Conservation (phyloP, 169 alveolate species). For the Neospora caninum region DNA sequence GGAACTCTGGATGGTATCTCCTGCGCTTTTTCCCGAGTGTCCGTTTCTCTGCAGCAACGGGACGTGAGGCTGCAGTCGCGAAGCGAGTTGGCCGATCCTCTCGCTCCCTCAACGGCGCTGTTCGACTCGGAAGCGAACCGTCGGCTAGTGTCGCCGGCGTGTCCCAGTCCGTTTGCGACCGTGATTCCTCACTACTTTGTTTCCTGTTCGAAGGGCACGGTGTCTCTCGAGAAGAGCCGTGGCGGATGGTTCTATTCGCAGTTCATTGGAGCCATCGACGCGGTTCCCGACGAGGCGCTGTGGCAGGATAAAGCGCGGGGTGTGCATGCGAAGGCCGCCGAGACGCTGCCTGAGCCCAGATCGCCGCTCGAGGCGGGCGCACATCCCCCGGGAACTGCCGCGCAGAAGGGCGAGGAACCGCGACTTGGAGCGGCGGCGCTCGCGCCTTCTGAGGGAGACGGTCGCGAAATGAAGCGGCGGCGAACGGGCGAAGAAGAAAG, state of each 20-base stretch:
- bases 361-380: too few species aligned
- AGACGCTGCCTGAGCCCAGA: background rate
- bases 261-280: background rate
- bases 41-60: background rate
- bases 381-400: too few species aligned
- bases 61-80: background rate
- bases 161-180: constrained; percentile 10
- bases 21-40: background rate
- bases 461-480: too few species aligned
- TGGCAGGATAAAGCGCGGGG: background rate
- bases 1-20: too few species aligned
- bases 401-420: too few species aligned
- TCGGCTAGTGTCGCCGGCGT: background rate
- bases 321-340: background rate
- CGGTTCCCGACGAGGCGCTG: background rate
- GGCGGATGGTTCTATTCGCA: constrained; percentile 13
- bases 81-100: constrained; percentile 3
- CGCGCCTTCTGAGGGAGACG: background rate
- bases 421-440: background rate
- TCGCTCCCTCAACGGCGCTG: constrained; percentile 13
- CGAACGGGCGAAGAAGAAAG: too few species aligned
- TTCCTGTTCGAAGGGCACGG: background rate
- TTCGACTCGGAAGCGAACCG: constrained; percentile 23
- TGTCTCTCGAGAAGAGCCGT: background rate
- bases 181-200: constrained; percentile 9